Percentiles rank a stretch among this genome's conserved stretches.
phyloP scores from a whole-genome alignment of 768 basidiomycete species.

The Obba rivulosa region DNA sequence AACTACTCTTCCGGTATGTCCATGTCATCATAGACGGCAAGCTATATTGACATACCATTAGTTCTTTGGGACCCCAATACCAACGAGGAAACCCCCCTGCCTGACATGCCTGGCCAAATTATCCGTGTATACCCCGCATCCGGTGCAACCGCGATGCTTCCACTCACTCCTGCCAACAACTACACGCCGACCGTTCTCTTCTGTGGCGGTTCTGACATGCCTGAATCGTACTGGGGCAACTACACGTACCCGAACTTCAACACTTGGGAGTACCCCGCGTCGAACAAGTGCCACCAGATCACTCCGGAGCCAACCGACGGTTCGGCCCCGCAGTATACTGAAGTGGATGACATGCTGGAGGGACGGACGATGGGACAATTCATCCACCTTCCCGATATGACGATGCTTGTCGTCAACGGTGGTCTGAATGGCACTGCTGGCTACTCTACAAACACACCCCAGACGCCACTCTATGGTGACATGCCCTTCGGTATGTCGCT shows the following conservation, averaged over 20 bases:
- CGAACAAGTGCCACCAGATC: constrained; percentile 72
- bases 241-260: constrained; percentile 69
- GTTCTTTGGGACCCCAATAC: constrained; percentile 47
- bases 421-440: constrained; percentile 85
- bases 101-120: constrained; percentile 68
- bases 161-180: constrained; percentile 84
- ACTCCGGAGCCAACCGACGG: constrained; percentile 80
- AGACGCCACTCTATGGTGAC: constrained; percentile 27
- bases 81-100: constrained; percentile 59
- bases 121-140: constrained; percentile 88
- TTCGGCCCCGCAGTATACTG: constrained; percentile 49
- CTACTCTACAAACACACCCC: constrained; percentile 49
- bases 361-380: constrained; percentile 91
- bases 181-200: constrained; percentile 83
- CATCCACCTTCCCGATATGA: constrained; percentile 75
- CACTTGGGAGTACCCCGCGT: constrained; percentile 68
- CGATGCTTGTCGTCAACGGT: constrained; percentile 78
- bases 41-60: constrained; percentile 12
- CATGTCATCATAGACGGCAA: constrained; percentile 8
- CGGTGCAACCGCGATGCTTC: constrained; percentile 85
- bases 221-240: constrained; percentile 67
- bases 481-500: constrained; percentile 74
- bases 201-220: constrained; percentile 85
- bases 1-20: constrained; percentile 70
- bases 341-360: constrained; percentile 73